Conservation (phyloP, 768 basidiomycete species). For the Leucosporidium yakuticum region DNA sequence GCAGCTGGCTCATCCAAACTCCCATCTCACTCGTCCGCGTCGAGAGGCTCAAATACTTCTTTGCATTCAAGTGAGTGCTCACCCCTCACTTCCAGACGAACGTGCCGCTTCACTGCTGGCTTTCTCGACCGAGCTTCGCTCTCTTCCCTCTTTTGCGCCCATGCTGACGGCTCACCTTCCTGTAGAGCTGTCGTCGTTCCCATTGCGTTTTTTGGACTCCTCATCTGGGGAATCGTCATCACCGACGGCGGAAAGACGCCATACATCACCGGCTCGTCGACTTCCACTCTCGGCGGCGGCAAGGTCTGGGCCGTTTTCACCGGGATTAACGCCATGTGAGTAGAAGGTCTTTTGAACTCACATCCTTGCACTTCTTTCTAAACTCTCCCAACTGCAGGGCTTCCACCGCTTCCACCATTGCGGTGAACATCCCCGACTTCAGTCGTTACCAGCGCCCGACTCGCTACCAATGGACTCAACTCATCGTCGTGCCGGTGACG, state of each 20-base stretch:
- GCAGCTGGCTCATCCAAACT: constrained; percentile 32
- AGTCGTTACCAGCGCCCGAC: constrained; percentile 36
- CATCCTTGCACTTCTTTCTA: too few species aligned
- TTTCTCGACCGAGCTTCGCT: not conserved
- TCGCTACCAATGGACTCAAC: constrained; percentile 34
- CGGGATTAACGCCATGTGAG: constrained; percentile 36
- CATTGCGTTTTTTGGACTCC: constrained; percentile 34
- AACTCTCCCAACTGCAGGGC: not conserved
- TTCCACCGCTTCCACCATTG: not conserved
- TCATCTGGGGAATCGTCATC: constrained; percentile 34
- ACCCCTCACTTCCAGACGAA: not conserved
- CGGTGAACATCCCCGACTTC: constrained; percentile 41
- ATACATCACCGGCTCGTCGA: constrained; percentile 8
- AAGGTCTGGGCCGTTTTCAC: constrained; percentile 32
- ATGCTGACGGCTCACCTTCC: not conserved
- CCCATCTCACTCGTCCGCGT: constrained; percentile 41
- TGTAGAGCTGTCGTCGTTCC: constrained; percentile 24
- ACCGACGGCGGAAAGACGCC: constrained; percentile 10
- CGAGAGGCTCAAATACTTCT: constrained; percentile 36
- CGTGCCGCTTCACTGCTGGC: not conserved
- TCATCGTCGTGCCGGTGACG: constrained; percentile 34
- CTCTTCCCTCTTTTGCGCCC: not conserved
- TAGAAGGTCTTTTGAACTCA: constrained; percentile 5
- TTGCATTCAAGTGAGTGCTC: constrained; percentile 36
- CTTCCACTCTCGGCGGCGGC: constrained; percentile 29